Evolutionary conservation across 2,329 filamentous ascomycete genomes (phyloP), one percentile per base, ranked within the genome.

Genomic region (Ophiocordyceps unilateralis): DNA sequence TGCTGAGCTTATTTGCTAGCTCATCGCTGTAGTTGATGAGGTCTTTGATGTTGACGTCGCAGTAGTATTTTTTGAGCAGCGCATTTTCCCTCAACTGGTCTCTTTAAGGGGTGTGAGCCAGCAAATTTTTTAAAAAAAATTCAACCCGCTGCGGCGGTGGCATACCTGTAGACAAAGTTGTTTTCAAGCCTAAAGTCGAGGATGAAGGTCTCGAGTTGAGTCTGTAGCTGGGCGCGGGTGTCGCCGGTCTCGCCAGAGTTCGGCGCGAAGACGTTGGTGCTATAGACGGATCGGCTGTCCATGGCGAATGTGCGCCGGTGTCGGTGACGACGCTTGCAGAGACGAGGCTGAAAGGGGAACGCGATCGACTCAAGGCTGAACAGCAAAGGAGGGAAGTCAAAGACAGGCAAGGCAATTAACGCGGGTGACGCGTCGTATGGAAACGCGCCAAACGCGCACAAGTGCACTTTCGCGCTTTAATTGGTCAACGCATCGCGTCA

Each of bases 11-110:
- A 61, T 96, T 85, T 23, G 89, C 91, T 46, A 98, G 72, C 60
- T 95, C 87, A 63, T 96, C 89, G 56, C 93, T 91, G 65, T 88
- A 96, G 47, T 83, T 91, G 60, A 96, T 96, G 46, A 98, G 68
- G 59, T 98, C 89, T 48, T 83, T 85, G 53, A 98, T 85, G 59
- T 98, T 88, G 58, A 98, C 76, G 60, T 98, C 89, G 67, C 91
- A 95, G 62, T 81, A 95, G 66, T 87, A 96, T 54, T 88, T 87
- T 59, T 94, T 91, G 37, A 94, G 71, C 1, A 96, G 74, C 8
- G 91, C 87, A 66, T 98, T 98, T 58, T 96, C 87, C 54, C 85
- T 78, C 46, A 98, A 76, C 64, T 96, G 91, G 55, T 96, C 89
- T 74, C 91, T 93, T 53, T 4, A 40, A 19, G 12, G 17, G 10